Conservation (phyloP, 139 green algal species). For the Micractinium sp. region DNA sequence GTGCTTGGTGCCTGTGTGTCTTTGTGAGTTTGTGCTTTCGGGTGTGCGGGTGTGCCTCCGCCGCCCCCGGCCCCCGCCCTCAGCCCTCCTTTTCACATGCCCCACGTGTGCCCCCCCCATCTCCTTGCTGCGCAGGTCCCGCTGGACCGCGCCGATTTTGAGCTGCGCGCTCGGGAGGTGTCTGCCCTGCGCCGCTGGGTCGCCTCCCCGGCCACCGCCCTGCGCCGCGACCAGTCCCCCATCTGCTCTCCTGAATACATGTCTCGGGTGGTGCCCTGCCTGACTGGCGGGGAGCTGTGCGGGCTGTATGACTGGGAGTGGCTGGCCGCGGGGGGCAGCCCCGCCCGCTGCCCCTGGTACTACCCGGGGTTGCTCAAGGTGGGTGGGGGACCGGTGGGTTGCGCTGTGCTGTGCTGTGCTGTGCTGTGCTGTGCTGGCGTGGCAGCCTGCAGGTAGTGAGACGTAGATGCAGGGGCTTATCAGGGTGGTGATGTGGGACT, state of each 20-base stretch:
- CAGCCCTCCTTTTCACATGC: too few species aligned
- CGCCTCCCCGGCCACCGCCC: conserved; percentile 42
- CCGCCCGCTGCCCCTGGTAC: conserved; percentile 20
- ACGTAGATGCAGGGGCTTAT: too few species aligned
- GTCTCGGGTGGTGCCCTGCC: not conserved
- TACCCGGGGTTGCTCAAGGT: conserved; percentile 24
- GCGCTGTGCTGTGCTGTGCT: not conserved
- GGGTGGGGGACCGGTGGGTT: not conserved
- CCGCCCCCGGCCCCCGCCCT: not conserved
- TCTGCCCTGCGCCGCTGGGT: conserved; percentile 29
- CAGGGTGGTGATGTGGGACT: too few species aligned
- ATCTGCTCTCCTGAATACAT: conserved; percentile 15
- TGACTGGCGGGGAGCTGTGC: conserved; percentile 50
- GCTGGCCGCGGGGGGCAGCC: conserved; percentile 29
- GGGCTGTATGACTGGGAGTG: conserved; percentile 67
- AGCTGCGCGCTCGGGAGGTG: conserved; percentile 2
- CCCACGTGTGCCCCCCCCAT: too few species aligned
- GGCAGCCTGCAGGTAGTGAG: too few species aligned
- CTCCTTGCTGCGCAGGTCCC: not conserved
- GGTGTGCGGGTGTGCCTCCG: not conserved
- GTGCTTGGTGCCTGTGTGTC: not conserved
- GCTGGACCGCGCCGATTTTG: not conserved
- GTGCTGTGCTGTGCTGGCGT: too few species aligned
- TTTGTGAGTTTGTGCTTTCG: not conserved
- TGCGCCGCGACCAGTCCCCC: not conserved